Evolutionary conservation across 345 rosid genomes (phyloP), one percentile per base, ranked within the genome.

Genomic region (Raphanus sativus): DNA sequence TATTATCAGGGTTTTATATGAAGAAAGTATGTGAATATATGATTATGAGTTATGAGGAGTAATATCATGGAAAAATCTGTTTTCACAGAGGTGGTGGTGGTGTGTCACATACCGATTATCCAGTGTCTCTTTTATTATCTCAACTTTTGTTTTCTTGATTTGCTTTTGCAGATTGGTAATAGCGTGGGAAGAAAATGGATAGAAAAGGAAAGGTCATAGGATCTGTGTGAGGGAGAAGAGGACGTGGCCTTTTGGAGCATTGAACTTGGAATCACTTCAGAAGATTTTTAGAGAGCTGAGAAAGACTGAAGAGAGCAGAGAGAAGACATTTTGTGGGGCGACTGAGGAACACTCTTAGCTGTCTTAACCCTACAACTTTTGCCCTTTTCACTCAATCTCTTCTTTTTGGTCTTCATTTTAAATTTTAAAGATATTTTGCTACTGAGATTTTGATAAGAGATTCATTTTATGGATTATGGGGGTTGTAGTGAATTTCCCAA

Each of bases 331-430:
- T 72, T 78, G 81, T 78, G 77, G 81, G 81, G 70, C 29, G 70
- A 73, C 11, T 73, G 61, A 79, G 82, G 81, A 77, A 77, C 81
- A 77, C 62, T 71, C 81, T 77, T 77, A 71, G 76, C 81, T 77
- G 81, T 77, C 76, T 65, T 42, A 64, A 70, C 76, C 75, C 66
- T 55, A 70, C 81, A 12, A 15, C 52, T 77, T 40, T 77, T 77
- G 75, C 75, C 75, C 66, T 65, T 77, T 65, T 38, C 21, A 21
- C 21, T 21, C 21, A 21, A 21, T 21, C 55, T 71, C 71, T 12
- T 62, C 1, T 38, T 50, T 32, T 4, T 34, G 1, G 21, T 21
- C 21, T 21, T 21, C 21, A 21, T 21, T 21, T 21, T 21, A 21
- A 21, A 63, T 7, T 56, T 66, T 25, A 40, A 13, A 30, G 5